phyloP scores from a whole-genome alignment of 345 rosid genomes.

The Carallia pectinifolia region DNA sequence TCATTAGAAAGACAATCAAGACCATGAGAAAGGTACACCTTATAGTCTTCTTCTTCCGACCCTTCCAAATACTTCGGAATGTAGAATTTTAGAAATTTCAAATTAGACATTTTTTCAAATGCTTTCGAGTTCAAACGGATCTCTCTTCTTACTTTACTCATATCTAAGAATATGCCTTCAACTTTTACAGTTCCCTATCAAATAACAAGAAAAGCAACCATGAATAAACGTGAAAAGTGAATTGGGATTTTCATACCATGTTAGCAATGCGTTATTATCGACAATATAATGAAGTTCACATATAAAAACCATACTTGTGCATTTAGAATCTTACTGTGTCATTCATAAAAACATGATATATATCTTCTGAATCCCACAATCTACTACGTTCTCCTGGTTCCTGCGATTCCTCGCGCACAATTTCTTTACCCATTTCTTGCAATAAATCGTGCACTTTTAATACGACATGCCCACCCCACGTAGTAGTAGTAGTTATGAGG shows the following conservation, averaged over 20 bases:
- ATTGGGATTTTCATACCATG: no score
- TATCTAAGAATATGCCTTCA: no score
- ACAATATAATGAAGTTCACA: no score
- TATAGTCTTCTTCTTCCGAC: not conserved
- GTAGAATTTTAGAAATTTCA: not conserved
- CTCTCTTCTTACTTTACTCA: no score
- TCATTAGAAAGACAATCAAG: not conserved
- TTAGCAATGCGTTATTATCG: no score
- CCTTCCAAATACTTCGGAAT: not conserved
- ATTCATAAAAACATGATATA: no score
- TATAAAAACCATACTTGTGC: no score
- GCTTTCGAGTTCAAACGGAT: not conserved
- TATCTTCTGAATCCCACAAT: not conserved
- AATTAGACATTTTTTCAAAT: not conserved
- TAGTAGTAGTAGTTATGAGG: not conserved
- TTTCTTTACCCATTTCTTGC: constrained; percentile 19
- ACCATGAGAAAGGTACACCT: not conserved
- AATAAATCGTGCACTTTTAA: not conserved
- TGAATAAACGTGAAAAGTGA: no score
- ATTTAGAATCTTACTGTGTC: no score
- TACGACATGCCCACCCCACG: not conserved
- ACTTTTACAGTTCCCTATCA: no score
- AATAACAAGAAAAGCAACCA: no score
- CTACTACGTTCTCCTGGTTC: not conserved
- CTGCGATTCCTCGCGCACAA: constrained; percentile 1